Conservation (phyloP, 139 green algal genomes). For the Coccomyxa sp. region DNA sequence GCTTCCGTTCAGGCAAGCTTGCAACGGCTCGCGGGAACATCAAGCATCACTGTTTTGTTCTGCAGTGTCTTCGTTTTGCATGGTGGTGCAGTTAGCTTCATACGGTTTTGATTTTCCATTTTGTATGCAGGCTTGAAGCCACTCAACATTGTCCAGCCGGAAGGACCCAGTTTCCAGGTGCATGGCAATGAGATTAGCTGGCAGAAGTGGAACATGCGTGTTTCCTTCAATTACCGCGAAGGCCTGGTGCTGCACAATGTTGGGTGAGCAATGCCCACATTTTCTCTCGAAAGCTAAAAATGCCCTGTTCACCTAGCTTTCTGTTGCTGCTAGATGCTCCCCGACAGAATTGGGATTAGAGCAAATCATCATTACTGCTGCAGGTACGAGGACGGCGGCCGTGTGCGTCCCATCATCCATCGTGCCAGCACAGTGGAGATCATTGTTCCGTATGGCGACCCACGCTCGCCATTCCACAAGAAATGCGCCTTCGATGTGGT, state of each 20-base stretch:
- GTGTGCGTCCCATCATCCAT: constrained; percentile 65
- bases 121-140: constrained; percentile 34
- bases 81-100: neutral
- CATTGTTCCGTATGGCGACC: constrained; percentile 66
- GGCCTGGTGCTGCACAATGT: constrained; percentile 83
- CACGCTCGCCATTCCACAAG: constrained; percentile 54
- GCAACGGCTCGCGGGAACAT: neutral
- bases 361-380: neutral
- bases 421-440: constrained; percentile 81
- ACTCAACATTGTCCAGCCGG: constrained; percentile 68
- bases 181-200: constrained; percentile 66
- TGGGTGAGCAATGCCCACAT: neutral
- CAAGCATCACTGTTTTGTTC: neutral
- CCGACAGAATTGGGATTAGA: neutral
- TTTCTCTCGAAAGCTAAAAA: neutral
- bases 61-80: neutral
- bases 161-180: constrained; percentile 72
- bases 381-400: constrained; percentile 53
- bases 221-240: constrained; percentile 88
- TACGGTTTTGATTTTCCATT: neutral
- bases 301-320: neutral
- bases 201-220: constrained; percentile 80
- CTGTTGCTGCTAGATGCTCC: neutral
- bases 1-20: constrained; percentile 1
- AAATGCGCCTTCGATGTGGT: constrained; percentile 88